phyloP scores from a whole-genome alignment of 495 filamentous ascomycete species.

The Pyronema omphalodes region DNA sequence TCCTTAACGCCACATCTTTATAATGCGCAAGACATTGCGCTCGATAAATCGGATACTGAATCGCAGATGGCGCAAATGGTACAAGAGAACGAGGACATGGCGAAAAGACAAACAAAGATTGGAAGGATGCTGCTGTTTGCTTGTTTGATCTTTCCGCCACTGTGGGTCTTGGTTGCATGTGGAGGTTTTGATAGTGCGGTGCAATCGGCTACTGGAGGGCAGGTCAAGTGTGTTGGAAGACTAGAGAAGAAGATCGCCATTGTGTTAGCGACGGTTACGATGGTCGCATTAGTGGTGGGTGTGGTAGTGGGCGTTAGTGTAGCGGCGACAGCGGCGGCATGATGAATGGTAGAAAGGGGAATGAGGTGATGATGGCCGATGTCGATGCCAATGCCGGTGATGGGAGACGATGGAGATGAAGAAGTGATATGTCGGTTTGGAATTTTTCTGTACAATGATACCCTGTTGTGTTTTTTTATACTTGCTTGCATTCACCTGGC shows the following conservation, averaged over 20 bases:
- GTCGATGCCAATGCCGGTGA: too few species aligned
- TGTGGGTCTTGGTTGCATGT: conserved; percentile 16
- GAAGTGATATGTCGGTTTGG: too few species aligned
- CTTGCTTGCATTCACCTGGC: too few species aligned
- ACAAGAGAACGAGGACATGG: neutral
- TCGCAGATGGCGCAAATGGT: neutral
- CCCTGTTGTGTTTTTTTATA: too few species aligned
- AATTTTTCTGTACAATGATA: too few species aligned
- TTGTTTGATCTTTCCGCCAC: conserved; percentile 18
- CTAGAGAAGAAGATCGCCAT: conserved; percentile 17
- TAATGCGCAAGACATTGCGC: neutral
- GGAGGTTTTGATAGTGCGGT: conserved; percentile 17
- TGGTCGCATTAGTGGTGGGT: conserved; percentile 14
- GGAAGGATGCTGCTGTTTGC: conserved; percentile 9
- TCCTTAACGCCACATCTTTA: conserved; percentile 5
- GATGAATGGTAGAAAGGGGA: too few species aligned
- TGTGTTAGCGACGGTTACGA: conserved; percentile 13
- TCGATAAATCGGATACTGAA: neutral
- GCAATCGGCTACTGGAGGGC: conserved; percentile 12
- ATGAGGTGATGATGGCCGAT: too few species aligned
- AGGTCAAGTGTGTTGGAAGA: conserved; percentile 17
- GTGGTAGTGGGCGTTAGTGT: conserved; percentile 10
- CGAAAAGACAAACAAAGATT: conserved; percentile 1
- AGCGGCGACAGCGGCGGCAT: neutral
- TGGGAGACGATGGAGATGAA: too few species aligned